A percentile compares a stretch with the other conserved stretches of the same genome.
Conservation (phyloP, 106 monocot genomes). For the Amphibolis antarctica region DNA sequence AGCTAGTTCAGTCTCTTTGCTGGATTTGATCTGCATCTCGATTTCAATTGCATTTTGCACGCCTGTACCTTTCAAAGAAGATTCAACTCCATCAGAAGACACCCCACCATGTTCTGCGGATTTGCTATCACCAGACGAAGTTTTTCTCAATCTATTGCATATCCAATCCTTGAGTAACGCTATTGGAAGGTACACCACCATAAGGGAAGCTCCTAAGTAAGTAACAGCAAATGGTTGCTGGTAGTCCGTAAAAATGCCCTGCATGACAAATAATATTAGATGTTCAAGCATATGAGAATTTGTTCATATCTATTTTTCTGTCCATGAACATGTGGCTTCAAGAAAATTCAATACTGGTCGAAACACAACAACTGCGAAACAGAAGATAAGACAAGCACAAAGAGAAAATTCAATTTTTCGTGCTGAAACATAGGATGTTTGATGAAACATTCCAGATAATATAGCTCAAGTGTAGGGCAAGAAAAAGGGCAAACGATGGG, state of each 20-base stretch:
- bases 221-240: constrained; percentile 96
- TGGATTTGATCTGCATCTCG: constrained; percentile 34
- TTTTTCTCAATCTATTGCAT: constrained; percentile 35
- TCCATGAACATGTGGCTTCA: background rate
- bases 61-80: constrained; percentile 31
- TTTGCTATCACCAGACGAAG: constrained; percentile 15
- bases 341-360: background rate
- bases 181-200: constrained; percentile 89
- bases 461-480: too few species aligned
- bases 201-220: constrained; percentile 91
- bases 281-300: too few species aligned
- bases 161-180: constrained; percentile 83
- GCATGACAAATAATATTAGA: constrained; percentile 10
- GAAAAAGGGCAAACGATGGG: too few species aligned
- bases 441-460: too few species aligned
- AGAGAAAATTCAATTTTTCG: too few species aligned
- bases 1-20: constrained; percentile 51
- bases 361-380: too few species aligned
- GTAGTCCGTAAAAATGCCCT: constrained; percentile 96
- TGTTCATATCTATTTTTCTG: too few species aligned
- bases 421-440: too few species aligned
- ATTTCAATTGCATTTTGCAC: constrained; percentile 61
- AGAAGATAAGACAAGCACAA: too few species aligned
- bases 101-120: constrained; percentile 23
- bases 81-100: constrained; percentile 29